Conservation (phyloP, 495 filamentous ascomycete genomes). For the Oidiodendron maius region DNA sequence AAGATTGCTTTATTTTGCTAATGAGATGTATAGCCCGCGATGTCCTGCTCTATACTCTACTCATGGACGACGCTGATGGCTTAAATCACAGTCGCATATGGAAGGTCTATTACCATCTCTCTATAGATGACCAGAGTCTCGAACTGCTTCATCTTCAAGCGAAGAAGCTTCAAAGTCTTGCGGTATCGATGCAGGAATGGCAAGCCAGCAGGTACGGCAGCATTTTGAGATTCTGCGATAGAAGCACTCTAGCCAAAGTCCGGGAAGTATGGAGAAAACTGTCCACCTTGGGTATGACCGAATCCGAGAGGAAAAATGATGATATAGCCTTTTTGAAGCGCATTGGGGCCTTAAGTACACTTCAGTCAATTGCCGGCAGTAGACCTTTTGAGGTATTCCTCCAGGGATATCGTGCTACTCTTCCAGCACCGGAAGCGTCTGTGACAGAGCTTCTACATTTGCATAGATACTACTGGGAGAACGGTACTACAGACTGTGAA, state of each 20-base stretch:
- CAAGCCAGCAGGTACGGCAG: constrained; percentile 27
- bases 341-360: constrained; percentile 3
- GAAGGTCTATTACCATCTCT: constrained; percentile 50
- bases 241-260: constrained; percentile 26
- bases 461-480: constrained; percentile 30
- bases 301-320: constrained; percentile 8
- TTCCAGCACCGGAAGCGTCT: constrained; percentile 16
- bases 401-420: constrained; percentile 24
- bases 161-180: constrained; percentile 30
- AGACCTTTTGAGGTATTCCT: constrained; percentile 6
- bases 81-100: constrained; percentile 30
- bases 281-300: neutral
- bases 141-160: constrained; percentile 31
- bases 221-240: constrained; percentile 30
- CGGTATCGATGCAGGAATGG: constrained; percentile 31
- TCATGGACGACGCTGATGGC: constrained; percentile 30
- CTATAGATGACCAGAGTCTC: constrained; percentile 32
- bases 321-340: constrained; percentile 18
- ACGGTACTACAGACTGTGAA: constrained; percentile 21
- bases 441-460: constrained; percentile 21
- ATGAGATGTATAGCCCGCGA: constrained; percentile 25
- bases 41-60: constrained; percentile 39
- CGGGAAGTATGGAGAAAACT: constrained; percentile 31
- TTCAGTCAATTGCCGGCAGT: neutral
- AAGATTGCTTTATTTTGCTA: neutral